Base-by-base conservation (phyloP, 306 rosid species). In the Corylus americana region DNA sequence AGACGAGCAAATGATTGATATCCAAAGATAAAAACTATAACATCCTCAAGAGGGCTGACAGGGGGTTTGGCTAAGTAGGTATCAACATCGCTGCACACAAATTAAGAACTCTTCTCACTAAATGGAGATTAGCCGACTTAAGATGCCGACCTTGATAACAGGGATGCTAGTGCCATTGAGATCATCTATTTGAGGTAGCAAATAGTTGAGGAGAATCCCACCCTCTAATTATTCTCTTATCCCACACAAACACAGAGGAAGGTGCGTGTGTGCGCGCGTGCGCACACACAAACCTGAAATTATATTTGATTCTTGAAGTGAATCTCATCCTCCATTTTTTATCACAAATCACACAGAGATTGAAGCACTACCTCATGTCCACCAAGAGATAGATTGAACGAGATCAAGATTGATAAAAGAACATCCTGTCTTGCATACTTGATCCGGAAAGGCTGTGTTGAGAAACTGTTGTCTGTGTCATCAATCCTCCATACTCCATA, bases 401-500 rank as follows among this genome's bases (percentile, higher is more conserved):
- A 85, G 78, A 91, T 76, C 99, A 95, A 90, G 87, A 90, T 85
- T 49, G 92, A 89, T 82, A 95, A 89, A 78, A 89, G 87, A 81
- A 91, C 79, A 64, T 95, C 99, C 84, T 95, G 96, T 76, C 90
- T 91, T 8, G 97, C 96, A 63, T 95, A 95, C 80, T 91, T 93
- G 85, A 95, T 89, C 83, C 90, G 90, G 80, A 95, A 95, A 66
- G 97, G 94, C 84, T 82, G 97, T 29, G 98, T 91, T 45, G 97
- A 91, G 90, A 95, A 92, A 87, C 98, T 94, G 80, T 91, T 87
- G 85, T 94, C 97, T 42, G 85, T 85, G 77, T 94, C 95, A 77
- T 94, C 92, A 79, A 94, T 90, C 90, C 87, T 87, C 98, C 98
- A 94, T 77, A 74, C 90, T 63, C 98, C 97, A 81, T 81, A 88